phyloP scores from a whole-genome alignment of 768 basidiomycete species.

The Xanthoconium stramineum region DNA sequence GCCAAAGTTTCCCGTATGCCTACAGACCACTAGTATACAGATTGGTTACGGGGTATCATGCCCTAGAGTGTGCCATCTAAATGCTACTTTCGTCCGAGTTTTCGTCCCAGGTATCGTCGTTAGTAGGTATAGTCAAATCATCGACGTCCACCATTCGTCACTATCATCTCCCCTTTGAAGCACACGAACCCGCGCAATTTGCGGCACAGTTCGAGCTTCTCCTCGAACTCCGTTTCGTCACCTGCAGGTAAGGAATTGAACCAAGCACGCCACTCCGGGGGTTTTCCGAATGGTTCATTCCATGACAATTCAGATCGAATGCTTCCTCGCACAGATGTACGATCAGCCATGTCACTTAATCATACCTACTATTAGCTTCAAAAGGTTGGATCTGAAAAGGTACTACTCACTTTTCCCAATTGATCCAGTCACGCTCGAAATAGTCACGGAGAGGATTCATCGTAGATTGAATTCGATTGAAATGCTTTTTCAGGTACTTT shows the following conservation, averaged over 20 bases:
- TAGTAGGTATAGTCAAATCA: constrained; percentile 11
- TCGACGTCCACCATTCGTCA: constrained; percentile 6
- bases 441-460: constrained; percentile 46
- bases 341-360: constrained; percentile 71
- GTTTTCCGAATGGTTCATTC: constrained; percentile 46
- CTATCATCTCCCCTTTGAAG: constrained; percentile 34
- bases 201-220: constrained; percentile 34
- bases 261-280: constrained; percentile 55
- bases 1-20: constrained; percentile 8
- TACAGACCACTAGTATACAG: constrained; percentile 27
- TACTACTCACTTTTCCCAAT: constrained; percentile 62
- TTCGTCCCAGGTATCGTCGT: constrained; percentile 20
- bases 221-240: constrained; percentile 18
- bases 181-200: constrained; percentile 54
- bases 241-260: constrained; percentile 30
- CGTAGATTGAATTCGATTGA: constrained; percentile 18
- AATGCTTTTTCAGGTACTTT: constrained; percentile 25
- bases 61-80: constrained; percentile 21
- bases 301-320: constrained; percentile 49
- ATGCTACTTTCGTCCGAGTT: constrained; percentile 8
- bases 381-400: neutral
- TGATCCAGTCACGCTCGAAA: constrained; percentile 64
- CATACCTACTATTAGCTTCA: constrained; percentile 5
- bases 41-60: constrained; percentile 23
- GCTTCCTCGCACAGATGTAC: constrained; percentile 55